Conservation (phyloP, 805 yeast genomes). For the Myxozyma monticola region DNA sequence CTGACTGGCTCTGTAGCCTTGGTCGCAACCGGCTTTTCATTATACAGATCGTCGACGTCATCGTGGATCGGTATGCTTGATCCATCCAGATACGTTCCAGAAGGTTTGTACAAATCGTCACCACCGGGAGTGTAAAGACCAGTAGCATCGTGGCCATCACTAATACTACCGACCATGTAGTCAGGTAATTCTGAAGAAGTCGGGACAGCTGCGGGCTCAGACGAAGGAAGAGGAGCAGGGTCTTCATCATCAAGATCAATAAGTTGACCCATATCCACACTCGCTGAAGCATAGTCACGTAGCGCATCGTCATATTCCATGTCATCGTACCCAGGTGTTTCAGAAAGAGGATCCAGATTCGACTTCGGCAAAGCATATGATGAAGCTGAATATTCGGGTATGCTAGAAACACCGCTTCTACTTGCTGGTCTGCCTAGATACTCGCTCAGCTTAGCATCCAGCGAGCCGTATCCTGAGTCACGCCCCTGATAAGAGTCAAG, state of each 20-base stretch:
- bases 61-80: too few relatives aligned
- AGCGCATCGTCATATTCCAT: too few relatives aligned
- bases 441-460: slow-evolving; percentile 25
- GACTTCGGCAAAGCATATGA: neutral
- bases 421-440: slow-evolving; percentile 12
- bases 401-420: neutral
- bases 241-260: slow-evolving; percentile 25
- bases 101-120: too few relatives aligned
- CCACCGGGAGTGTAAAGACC: neutral
- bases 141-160: too few relatives aligned
- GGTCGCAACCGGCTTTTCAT: neutral
- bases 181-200: neutral
- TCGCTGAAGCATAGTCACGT: too few relatives aligned
- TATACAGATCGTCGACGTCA: neutral
- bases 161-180: neutral
- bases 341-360: slow-evolving; percentile 1
- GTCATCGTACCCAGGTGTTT: neutral
- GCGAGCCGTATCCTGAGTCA: slow-evolving; percentile 10
- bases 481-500: slow-evolving; percentile 19
- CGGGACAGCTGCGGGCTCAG: neutral
- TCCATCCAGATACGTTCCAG: slow-evolving; percentile 19
- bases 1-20: neutral
- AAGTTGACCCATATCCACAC: slow-evolving; percentile 11
- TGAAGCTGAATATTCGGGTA: neutral
- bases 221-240: slow-evolving; percentile 2